A percentile compares a stretch with the other conserved stretches of the same genome.
Evolutionary conservation across 305 asterid genomes (phyloP).

Genomic region (Stenogyne calaminthoides): DNA sequence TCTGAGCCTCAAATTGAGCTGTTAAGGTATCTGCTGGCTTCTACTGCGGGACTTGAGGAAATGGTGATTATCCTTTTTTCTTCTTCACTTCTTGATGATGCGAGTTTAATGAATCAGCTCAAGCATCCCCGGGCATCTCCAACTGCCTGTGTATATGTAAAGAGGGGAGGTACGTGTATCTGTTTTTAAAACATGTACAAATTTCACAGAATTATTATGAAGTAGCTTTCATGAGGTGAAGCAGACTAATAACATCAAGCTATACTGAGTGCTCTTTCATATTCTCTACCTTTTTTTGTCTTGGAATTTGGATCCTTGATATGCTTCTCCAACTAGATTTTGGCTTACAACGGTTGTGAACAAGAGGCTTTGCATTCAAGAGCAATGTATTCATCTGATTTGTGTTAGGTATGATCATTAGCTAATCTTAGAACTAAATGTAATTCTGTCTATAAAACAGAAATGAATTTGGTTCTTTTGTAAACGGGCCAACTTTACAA

Average conservation of each 20-base stretch:
- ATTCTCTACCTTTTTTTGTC: neutral
- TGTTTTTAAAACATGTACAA: neutral
- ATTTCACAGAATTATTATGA: neutral
- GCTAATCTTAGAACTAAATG: too few species aligned
- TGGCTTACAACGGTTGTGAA: neutral
- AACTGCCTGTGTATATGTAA: neutral
- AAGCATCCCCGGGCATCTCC: conserved; percentile 25
- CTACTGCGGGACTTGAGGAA: conserved; percentile 29
- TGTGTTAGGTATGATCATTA: too few species aligned
- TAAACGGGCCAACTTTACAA: too few species aligned
- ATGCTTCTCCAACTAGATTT: neutral
- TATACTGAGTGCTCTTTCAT: neutral
- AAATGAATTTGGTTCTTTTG: too few species aligned
- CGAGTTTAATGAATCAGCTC: neutral
- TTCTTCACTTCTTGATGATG: neutral
- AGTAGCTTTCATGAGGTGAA: neutral
- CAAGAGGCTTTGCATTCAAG: conserved; percentile 2
- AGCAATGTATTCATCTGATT: neutral
- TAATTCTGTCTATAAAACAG: too few species aligned
- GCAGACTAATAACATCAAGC: neutral
- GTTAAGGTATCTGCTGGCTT: conserved; percentile 19
- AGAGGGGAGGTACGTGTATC: neutral
- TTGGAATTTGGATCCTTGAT: neutral
- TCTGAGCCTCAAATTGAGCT: conserved; percentile 18
- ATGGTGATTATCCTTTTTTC: neutral